These are phyloP conservation scores for Schizopora paradoxa DNA, from an alignment of 1,284 basidiomycete genomes.

Conservation along the genomic window DNA sequence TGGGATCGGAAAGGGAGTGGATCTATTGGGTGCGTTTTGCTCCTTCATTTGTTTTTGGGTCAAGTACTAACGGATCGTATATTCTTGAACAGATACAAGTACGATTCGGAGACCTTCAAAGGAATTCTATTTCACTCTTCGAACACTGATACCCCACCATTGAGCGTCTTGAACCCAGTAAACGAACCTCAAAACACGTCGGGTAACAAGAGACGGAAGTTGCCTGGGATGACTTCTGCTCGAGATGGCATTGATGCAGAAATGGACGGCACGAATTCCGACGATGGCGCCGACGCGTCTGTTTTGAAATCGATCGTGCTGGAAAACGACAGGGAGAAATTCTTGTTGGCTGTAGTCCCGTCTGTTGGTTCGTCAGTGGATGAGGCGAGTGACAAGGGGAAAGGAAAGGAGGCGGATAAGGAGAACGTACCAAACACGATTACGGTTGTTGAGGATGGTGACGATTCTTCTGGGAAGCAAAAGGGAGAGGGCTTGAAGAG, in stretches of 20 bases:
- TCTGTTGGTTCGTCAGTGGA: background rate
- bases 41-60: constrained; percentile 1
- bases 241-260: background rate
- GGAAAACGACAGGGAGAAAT: constrained; percentile 10
- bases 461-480: background rate
- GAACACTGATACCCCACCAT: background rate
- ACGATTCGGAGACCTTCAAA: constrained; percentile 43
- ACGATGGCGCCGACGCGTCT: background rate
- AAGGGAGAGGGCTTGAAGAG: too few relatives aligned
- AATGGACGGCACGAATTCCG: background rate
- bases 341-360: constrained; percentile 2
- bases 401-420: constrained; percentile 9
- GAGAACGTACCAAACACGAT: too few relatives aligned
- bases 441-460: too few relatives aligned
- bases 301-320: constrained; percentile 4
- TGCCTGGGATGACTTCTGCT: background rate
- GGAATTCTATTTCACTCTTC: constrained; percentile 39
- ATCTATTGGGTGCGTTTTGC: constrained; percentile 22
- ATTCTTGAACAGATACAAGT: constrained; percentile 46
- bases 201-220: constrained; percentile 11
- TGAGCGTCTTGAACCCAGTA: too few relatives aligned
- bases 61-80: too few relatives aligned
- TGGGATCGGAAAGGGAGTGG: constrained; percentile 18
- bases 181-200: too few relatives aligned
- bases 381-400: too few relatives aligned